Conservation (phyloP, 495 filamentous ascomycete genomes). For the Neurospora sp. region DNA sequence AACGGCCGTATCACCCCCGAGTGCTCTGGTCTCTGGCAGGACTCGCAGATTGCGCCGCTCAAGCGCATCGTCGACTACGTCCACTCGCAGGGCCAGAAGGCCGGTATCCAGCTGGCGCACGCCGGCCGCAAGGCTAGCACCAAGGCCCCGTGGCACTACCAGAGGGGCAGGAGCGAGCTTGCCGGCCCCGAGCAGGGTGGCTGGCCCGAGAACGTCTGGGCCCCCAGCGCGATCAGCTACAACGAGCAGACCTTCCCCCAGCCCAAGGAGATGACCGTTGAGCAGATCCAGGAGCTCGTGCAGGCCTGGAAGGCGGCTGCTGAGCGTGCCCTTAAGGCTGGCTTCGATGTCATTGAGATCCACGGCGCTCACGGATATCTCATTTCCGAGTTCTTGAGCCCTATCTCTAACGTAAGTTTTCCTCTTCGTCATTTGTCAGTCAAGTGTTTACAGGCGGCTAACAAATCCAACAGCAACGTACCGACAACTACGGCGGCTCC, state of each 20-base stretch:
- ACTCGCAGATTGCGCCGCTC: slow-evolving; percentile 55
- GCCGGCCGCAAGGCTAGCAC: slow-evolving; percentile 65
- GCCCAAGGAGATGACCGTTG: slow-evolving; percentile 48
- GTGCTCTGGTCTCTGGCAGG: slow-evolving; percentile 60
- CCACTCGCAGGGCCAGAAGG: slow-evolving; percentile 54
- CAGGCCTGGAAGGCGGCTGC: slow-evolving; percentile 51
- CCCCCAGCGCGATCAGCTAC: slow-evolving; percentile 37
- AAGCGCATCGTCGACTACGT: slow-evolving; percentile 50
- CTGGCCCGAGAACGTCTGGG: slow-evolving; percentile 59
- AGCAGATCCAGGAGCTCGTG: slow-evolving; percentile 55
- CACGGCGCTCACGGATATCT: slow-evolving; percentile 58
- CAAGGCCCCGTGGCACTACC: slow-evolving; percentile 46
- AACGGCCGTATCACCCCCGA: slow-evolving; percentile 66
- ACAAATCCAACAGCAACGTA: slow-evolving; percentile 18
- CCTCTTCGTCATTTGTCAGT: too few species aligned
- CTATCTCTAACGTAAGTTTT: slow-evolving; percentile 38
- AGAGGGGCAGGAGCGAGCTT: slow-evolving; percentile 19
- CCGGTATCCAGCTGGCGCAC: slow-evolving; percentile 65
- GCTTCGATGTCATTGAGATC: slow-evolving; percentile 60
- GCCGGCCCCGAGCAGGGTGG: slow-evolving; percentile 42
- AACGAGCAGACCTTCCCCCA: slow-evolving; percentile 29
- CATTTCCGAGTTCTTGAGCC: slow-evolving; percentile 52
- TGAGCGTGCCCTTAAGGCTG: slow-evolving; percentile 50
- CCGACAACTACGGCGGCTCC: slow-evolving; percentile 46
- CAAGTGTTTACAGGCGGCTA: too few species aligned